Percentiles rank a stretch among this genome's conserved stretches.
phyloP scores from a whole-genome alignment of 2,329 filamentous ascomycete species.

The Geosmithia morbida region DNA sequence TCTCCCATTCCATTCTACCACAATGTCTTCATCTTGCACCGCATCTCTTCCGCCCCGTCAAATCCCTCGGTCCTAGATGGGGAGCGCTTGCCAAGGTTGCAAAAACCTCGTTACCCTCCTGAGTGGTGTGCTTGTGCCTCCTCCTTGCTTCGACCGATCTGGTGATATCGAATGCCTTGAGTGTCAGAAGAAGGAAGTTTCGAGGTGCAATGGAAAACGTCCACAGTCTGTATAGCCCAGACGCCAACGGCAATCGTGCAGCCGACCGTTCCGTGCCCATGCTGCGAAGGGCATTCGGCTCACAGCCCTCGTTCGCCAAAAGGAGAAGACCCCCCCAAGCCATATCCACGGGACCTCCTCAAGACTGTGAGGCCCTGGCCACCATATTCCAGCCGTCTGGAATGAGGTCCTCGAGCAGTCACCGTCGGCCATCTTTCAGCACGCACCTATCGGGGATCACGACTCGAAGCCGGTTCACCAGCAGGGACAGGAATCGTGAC shows the following conservation, averaged over 20 bases:
- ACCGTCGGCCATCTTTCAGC: not conserved
- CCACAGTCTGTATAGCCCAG: not conserved
- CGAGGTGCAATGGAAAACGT: not conserved
- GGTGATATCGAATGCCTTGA: not conserved
- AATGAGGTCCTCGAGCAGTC: not conserved
- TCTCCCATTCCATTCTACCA: not conserved
- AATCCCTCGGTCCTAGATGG: not conserved
- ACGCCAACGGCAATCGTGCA: not conserved
- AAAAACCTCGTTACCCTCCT: too few relatives aligned
- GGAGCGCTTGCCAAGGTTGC: too few relatives aligned
- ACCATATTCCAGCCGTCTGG: not conserved
- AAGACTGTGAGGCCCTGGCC: not conserved
- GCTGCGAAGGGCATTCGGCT: not conserved
- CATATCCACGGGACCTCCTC: not conserved
- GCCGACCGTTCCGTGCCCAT: not conserved
- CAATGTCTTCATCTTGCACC: not conserved
- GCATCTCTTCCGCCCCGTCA: not conserved
- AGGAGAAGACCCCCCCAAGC: not conserved
- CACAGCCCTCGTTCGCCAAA: not conserved
- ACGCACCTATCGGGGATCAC: not conserved
- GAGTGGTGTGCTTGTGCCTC: too few relatives aligned
- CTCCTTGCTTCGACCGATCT: not conserved
- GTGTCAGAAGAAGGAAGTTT: too few relatives aligned
- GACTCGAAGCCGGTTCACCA: not conserved
- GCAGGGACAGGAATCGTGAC: not conserved